Percentiles rank a stretch among this genome's conserved stretches.
These are phyloP conservation scores for Eucalyptus polybractea DNA, from an alignment of 345 rosid genomes.

Conservation along the genomic window DNA sequence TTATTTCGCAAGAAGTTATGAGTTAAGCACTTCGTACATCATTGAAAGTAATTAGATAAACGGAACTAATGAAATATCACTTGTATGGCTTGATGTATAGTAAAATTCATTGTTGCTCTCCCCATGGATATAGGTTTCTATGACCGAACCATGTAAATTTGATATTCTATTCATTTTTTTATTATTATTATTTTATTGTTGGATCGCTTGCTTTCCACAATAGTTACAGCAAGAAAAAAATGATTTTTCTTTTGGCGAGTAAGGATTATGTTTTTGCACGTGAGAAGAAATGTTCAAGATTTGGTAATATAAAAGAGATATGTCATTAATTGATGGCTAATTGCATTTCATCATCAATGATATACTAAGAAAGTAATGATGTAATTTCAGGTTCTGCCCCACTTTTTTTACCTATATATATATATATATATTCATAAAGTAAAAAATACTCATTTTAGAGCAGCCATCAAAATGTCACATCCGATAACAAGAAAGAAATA, in stretches of 20 bases:
- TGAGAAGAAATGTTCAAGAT: not conserved
- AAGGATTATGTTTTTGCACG: not conserved
- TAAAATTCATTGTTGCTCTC: rapidly evolving
- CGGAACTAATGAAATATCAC: no score
- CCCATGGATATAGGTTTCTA: rapidly evolving
- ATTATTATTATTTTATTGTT: no score
- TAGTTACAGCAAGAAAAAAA: rapidly evolving
- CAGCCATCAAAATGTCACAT: not conserved
- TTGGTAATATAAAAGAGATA: not conserved
- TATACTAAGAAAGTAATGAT: no score
- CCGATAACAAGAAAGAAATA: not conserved
- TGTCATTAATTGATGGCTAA: not conserved
- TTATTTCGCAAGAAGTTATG: no score
- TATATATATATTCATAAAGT: not conserved
- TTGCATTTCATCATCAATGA: no score
- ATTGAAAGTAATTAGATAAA: no score
- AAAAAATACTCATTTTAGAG: not conserved
- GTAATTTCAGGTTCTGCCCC: no score
- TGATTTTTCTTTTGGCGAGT: not conserved
- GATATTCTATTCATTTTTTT: no score
- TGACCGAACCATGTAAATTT: no score
- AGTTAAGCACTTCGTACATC: rapidly evolving
- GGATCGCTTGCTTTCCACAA: not conserved
- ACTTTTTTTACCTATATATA: not conserved
- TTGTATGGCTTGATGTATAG: no score